These are phyloP conservation scores for Luffa aegyptiaca DNA, from an alignment of 306 rosid genomes.

Conservation along the genomic window DNA sequence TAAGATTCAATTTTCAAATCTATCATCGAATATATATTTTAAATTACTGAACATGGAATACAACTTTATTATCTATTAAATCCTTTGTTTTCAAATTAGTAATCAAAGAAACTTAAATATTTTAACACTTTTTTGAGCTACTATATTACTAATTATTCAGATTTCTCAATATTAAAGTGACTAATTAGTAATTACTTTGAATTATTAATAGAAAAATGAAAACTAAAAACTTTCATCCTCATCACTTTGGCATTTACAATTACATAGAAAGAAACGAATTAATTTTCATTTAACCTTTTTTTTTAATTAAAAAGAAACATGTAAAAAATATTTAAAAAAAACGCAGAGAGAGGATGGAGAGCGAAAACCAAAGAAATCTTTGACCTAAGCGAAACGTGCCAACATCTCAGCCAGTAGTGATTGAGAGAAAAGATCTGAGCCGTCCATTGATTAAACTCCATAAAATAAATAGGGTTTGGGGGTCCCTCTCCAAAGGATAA, in stretches of 20 bases:
- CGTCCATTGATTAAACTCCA: neutral
- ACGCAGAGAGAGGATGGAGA: neutral
- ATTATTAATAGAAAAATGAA: neutral
- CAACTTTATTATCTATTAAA: too few relatives aligned
- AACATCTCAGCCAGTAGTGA: neutral
- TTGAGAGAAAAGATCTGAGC: neutral
- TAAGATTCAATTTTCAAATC: too few relatives aligned
- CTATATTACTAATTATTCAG: too few relatives aligned
- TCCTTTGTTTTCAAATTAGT: too few relatives aligned
- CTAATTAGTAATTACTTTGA: neutral
- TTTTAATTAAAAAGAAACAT: neutral
- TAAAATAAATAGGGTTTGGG: constrained; percentile 7
- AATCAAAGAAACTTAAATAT: too few relatives aligned
- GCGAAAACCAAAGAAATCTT: neutral
- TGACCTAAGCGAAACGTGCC: constrained; percentile 2
- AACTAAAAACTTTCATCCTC: neutral
- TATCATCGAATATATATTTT: too few relatives aligned
- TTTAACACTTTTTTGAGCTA: too few relatives aligned
- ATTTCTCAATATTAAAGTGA: neutral
- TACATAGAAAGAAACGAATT: neutral
- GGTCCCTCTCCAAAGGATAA: constrained; percentile 42
- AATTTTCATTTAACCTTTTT: neutral
- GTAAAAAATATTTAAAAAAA: neutral
- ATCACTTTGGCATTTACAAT: neutral
- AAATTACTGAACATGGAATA: too few relatives aligned